Base-by-base conservation (phyloP, 148 eudicot species). In the Rhododendron kiyosumense region DNA sequence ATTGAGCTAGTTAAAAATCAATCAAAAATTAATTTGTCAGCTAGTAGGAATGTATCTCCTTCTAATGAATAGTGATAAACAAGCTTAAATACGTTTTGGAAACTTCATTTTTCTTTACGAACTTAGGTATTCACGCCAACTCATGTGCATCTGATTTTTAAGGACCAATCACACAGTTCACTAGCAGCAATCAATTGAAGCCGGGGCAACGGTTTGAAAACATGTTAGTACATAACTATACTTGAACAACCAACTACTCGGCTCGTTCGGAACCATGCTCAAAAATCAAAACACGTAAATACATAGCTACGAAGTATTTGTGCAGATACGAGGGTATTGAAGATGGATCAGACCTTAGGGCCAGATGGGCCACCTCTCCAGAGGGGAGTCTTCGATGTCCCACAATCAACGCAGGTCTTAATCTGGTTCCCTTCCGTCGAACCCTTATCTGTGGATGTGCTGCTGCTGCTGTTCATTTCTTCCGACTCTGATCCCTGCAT, bases 291-390 rank as follows among this genome's bases (percentile, higher is more conserved):
- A 18, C 63, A 63, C 2, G 17, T 51, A 36, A 3, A 81, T 67
- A 43, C 3, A 18, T 36, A 36, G 12, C 0, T 20, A 59, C n/a
- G 18, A 59, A 61, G 5, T 5, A 4, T 4, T 17, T 5, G 4
- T 57, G 79, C 43, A 76, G 12, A 57, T 63, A 80, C 11, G 82
- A 46, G 48, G 20, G 43, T 22, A 74, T 28, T 32, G 49, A 24
- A 74, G n/a, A 45, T 18, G 79, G 63, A 17, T 78, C 67, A 24
- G 65, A 93, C 99, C 99, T 96, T 96, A 38, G 99, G 99, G n/a
- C 99, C 99, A 61, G 95, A 95, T 1, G 99, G 98, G 30, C 99
- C 99, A 54, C 96, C 93, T 78, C 99, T 81, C 99, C 99, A 96
- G 5, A 96, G 94, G 69, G 99, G 99, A 75, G 99, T 96, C 88